phyloP scores from a whole-genome alignment of 768 basidiomycete species.

The Tylopilus plumbeoviolaceoides region DNA sequence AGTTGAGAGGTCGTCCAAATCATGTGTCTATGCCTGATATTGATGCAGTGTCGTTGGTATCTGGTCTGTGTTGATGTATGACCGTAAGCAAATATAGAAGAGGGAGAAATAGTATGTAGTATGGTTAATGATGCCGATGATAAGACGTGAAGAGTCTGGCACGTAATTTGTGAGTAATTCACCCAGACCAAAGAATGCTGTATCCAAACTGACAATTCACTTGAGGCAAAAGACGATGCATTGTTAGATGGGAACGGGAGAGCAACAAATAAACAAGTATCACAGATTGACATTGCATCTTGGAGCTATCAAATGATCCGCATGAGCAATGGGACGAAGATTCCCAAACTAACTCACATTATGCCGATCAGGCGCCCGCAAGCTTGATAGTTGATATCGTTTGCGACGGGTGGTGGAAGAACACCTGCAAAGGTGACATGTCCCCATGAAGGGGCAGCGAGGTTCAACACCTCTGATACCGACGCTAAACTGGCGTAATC shows the following conservation, averaged over 20 bases:
- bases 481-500: constrained; percentile 54
- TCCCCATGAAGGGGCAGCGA: no score
- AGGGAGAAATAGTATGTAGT: no score
- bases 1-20: no score
- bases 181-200: no score
- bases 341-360: no score
- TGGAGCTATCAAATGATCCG: constrained; percentile 24
- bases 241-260: constrained; percentile 45
- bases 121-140: constrained; percentile 49
- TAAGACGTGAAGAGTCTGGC: constrained; percentile 54
- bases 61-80: constrained; percentile 32
- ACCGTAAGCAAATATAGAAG: constrained; percentile 44
- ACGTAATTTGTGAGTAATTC: not conserved
- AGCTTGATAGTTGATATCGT: constrained; percentile 27
- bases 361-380: constrained; percentile 33
- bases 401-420: no score
- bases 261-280: constrained; percentile 45
- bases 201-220: constrained; percentile 45
- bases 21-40: constrained; percentile 32
- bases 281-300: constrained; percentile 16
- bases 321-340: no score
- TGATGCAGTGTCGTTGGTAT: constrained; percentile 39
- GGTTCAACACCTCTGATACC: constrained; percentile 55
- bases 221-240: constrained; percentile 43
- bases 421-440: no score